Evolutionary conservation across 352 stramenopile species (phyloP).

Genomic region (Globisporangium abappressorium): DNA sequence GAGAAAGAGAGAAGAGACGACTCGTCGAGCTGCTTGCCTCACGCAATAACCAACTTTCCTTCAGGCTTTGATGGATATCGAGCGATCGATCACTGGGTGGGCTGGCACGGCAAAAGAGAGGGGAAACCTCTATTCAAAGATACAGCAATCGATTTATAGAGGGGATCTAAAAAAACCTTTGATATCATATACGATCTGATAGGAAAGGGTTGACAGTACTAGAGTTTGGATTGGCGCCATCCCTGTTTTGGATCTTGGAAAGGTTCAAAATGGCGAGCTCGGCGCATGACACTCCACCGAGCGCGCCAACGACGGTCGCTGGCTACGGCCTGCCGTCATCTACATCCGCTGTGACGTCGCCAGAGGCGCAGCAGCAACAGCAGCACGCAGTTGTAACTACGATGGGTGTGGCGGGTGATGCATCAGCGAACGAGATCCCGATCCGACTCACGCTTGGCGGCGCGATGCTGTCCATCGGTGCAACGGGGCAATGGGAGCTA

Average conservation of each 20-base stretch:
- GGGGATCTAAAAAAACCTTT: not conserved
- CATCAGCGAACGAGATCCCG: slow-evolving; percentile 43
- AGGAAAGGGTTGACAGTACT: not conserved
- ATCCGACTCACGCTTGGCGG: slow-evolving; percentile 58
- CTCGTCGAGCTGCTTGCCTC: slow-evolving; percentile 4
- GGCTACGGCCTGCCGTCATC: not conserved
- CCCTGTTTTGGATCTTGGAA: slow-evolving; percentile 6
- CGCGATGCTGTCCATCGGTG: slow-evolving; percentile 41
- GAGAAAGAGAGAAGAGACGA: not conserved
- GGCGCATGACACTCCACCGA: not conserved
- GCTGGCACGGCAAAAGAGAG: not conserved
- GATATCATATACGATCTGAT: not conserved
- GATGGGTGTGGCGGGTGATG: slow-evolving; percentile 15
- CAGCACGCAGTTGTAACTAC: not conserved
- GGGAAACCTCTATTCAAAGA: slow-evolving; percentile 7
- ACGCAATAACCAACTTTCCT: slow-evolving; percentile 10
- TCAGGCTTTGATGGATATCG: slow-evolving; percentile 11
- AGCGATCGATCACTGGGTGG: not conserved
- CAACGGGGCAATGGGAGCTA: slow-evolving; percentile 56
- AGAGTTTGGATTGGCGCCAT: not conserved
- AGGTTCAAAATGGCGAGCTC: not conserved
- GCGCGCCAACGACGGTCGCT: not conserved
- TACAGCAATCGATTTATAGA: not conserved
- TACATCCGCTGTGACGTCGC: not conserved
- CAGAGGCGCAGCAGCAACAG: slow-evolving; percentile 2